Evolutionary conservation across 2,329 filamentous ascomycete species (phyloP), one percentile per base, ranked within the genome.

Genomic region (Phialophora expanda): DNA sequence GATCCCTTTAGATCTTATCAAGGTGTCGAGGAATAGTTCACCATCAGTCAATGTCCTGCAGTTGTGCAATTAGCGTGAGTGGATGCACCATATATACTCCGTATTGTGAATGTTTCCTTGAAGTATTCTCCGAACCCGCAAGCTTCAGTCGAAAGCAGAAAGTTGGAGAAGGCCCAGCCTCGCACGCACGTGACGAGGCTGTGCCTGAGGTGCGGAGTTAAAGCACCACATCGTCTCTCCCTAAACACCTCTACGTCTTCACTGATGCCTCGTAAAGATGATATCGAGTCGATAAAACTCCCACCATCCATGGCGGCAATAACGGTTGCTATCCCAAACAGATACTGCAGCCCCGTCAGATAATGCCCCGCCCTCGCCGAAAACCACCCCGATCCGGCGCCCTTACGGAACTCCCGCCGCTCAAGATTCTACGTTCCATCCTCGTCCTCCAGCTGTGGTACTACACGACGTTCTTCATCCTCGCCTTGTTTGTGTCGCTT

Each of bases 371-470:
- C 67, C 83, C 85, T 61, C 80, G 81, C 72, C 85, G 87, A 72
- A 85, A 86, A 63, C 86, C 86, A 69, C 87, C 87, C 70, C 85
- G 86, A 73, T 85, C 88, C 59, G 88, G 88, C 76, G 86, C 87
- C 65, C 84, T 89, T 71, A 84, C 85, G 60, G 87, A 90, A 74
- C 86, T 90, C 60, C 84, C 87, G 51, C 89, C 89, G 54, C 81
- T 87, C 66, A 86, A 86, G 74, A 90, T 91, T 76, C 78, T 89
- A 66, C 84, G 83, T 56, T 88, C 90, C 77, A 91, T 91, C 73
- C 69, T 87, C 65, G 74, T 89, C 50, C 83, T 91, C 5, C 89
- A 91, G 75, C 73, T 84, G 51, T 84, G 84, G 68, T 90, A 89
- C 79, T 91, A 91, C 81, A 79, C 78, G 67, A 83, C 82, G 71